Percentiles rank a stretch among this genome's conserved stretches.
These are phyloP conservation scores for Camelina neglecta DNA, from an alignment of 345 rosid genomes.

Conservation along the genomic window DNA sequence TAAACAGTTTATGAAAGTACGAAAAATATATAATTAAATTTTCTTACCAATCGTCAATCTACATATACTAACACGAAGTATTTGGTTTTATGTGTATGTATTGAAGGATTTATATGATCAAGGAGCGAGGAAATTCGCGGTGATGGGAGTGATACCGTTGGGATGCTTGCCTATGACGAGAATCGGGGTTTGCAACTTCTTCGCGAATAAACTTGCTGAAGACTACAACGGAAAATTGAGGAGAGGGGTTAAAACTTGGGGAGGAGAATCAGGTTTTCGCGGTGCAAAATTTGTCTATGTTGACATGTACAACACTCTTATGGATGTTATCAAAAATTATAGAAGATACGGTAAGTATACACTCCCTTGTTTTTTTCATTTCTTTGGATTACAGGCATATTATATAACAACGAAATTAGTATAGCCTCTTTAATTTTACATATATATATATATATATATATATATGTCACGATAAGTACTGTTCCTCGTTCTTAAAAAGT, in stretches of 20 bases:
- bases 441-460: no score
- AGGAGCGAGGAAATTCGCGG: slow-evolving; percentile 45
- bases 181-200: slow-evolving; percentile 18
- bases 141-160: slow-evolving; percentile 45
- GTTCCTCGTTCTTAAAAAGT: not conserved
- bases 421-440: not conserved
- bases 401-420: not conserved
- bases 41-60: not conserved
- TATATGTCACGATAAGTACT: not conserved
- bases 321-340: slow-evolving; percentile 54
- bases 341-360: slow-evolving; percentile 55
- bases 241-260: not conserved
- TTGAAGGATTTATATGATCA: slow-evolving; percentile 36
- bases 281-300: slow-evolving; percentile 52
- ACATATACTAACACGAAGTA: not conserved
- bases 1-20: slow-evolving; percentile 52
- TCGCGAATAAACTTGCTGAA: slow-evolving; percentile 27
- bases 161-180: slow-evolving; percentile 45
- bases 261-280: slow-evolving; percentile 4
- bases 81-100: not conserved
- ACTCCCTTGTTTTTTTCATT: not conserved
- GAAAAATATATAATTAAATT: not conserved
- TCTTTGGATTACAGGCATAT: not conserved
- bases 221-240: slow-evolving; percentile 32
- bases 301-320: slow-evolving; percentile 62